Evolutionary conservation across 306 rosid genomes (phyloP).

Genomic region (Pachyrhizus erosus): DNA sequence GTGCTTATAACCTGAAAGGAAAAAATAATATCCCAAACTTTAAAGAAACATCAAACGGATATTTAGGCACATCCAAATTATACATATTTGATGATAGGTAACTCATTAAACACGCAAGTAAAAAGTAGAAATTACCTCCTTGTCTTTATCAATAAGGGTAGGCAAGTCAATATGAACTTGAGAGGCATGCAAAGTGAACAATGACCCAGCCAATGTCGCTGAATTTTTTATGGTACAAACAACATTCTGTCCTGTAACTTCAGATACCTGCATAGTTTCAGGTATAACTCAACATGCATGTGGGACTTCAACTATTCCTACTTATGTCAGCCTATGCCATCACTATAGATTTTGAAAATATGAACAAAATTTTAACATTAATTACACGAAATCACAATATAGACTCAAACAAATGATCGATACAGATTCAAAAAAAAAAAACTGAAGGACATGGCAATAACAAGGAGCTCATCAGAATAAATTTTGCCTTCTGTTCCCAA

Average conservation of each 20-base stretch:
- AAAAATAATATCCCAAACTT: conserved; percentile 18
- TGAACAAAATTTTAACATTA: background rate
- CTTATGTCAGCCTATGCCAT: background rate
- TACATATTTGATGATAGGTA: conserved; percentile 1
- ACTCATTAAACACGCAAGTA: conserved; percentile 21
- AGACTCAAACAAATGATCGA: conserved; percentile 14
- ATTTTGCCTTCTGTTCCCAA: background rate
- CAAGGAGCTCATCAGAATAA: background rate
- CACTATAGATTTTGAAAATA: background rate
- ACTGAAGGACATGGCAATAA: background rate
- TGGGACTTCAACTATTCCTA: conserved; percentile 35
- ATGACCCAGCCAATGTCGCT: conserved; percentile 92
- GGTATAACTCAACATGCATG: conserved; percentile 43
- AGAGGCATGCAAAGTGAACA: conserved; percentile 94
- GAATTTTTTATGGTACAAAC: conserved; percentile 84
- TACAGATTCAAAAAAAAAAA: conserved; percentile 5
- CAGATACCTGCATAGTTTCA: conserved; percentile 68
- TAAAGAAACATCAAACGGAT: conserved; percentile 21
- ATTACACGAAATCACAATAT: conserved; percentile 30
- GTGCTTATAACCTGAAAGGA: conserved; percentile 75
- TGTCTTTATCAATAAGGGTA: conserved; percentile 83
- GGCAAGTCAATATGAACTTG: conserved; percentile 89
- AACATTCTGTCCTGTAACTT: conserved; percentile 75
- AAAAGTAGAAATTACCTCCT: conserved; percentile 64
- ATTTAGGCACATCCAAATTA: conserved; percentile 4